Base-by-base conservation (phyloP, 2,329 filamentous ascomycete genomes). In the Arachnomyces sp. region DNA sequence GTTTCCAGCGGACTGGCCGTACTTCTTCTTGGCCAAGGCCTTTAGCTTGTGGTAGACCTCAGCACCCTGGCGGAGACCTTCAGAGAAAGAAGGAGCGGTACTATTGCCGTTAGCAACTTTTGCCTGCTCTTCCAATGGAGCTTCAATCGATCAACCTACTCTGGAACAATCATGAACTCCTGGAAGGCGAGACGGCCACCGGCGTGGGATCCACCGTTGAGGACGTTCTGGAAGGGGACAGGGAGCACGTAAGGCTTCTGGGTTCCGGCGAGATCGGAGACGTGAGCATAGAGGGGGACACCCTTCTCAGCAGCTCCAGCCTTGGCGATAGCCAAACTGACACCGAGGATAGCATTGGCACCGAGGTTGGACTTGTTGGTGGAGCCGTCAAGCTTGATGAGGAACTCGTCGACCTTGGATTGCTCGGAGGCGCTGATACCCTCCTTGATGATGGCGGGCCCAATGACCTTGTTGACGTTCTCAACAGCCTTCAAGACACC, bases 21-120 rank as follows among this genome's bases (percentile, higher is more conserved):
- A 98, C 79, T 86, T 92, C 85, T 95, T 92, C 85, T 96, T 96
- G 67, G 92, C 89, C 48, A 96, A 80, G 58, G 76, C 60, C 84
- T 98, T 98, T 60, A 98, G 84, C 72, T 85, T 84, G 72, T 96
- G 90, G 82, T 98, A 98, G 59, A 95, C 88, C 73, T 98, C 92
- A 58, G 90, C 72, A 68, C 92, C 92, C 72, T 94, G 87, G 67
- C 90, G 89, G 73, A 98, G 82, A 64, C 83, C 92, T 77, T 98
- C 92, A 56, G 82, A 80, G 81, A 98, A 98, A 49, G 84, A 82
- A 46, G 88, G 82, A 53, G 92, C 92, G 49, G 80, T 75, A 55
- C 82, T 87, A 46, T 32, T 31, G 29, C 7, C 36, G 25, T 48
- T 34, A 56, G 50, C 39, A 45, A 34, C 32, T 31, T 40, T 35